Conservation (phyloP, 768 basidiomycete genomes). For the Kwoniella pini region DNA sequence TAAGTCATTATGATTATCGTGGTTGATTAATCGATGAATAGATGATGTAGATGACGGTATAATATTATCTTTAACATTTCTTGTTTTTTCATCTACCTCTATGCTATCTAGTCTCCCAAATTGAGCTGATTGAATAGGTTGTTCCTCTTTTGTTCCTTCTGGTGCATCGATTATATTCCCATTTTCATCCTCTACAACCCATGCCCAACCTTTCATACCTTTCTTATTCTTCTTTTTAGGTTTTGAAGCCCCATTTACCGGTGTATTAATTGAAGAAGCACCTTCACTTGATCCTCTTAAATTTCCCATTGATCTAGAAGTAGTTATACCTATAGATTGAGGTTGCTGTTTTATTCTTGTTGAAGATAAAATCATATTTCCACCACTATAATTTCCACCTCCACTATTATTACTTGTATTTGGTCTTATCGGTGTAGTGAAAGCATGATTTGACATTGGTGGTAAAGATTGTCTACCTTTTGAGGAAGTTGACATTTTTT, state of each 20-base stretch:
- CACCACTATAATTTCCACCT: background rate
- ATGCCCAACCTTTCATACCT: constrained; percentile 34
- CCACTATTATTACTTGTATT: background rate
- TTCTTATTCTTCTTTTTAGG: constrained; percentile 26
- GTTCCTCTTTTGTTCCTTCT: constrained; percentile 5
- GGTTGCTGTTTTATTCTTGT: constrained; percentile 1
- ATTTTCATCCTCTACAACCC: constrained; percentile 31
- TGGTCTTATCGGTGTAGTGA: background rate
- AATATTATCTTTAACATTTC: too few species aligned
- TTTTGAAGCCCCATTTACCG: background rate
- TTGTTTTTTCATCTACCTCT: background rate
- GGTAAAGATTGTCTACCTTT: constrained; percentile 20
- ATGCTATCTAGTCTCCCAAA: background rate
- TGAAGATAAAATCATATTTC: constrained; percentile 7
- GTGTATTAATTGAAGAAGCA: background rate
- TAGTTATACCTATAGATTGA: background rate
- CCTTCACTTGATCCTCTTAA: constrained; percentile 21
- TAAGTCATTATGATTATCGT: background rate
- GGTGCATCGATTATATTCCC: constrained; percentile 28
- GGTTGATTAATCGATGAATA: background rate
- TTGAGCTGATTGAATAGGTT: too few species aligned
- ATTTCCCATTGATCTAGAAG: constrained; percentile 13
- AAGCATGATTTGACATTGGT: constrained; percentile 5
- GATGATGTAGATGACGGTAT: background rate
- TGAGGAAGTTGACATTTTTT: background rate